Base-by-base conservation (phyloP, 495 filamentous ascomycete genomes). In the Rhypophila decipiens region DNA sequence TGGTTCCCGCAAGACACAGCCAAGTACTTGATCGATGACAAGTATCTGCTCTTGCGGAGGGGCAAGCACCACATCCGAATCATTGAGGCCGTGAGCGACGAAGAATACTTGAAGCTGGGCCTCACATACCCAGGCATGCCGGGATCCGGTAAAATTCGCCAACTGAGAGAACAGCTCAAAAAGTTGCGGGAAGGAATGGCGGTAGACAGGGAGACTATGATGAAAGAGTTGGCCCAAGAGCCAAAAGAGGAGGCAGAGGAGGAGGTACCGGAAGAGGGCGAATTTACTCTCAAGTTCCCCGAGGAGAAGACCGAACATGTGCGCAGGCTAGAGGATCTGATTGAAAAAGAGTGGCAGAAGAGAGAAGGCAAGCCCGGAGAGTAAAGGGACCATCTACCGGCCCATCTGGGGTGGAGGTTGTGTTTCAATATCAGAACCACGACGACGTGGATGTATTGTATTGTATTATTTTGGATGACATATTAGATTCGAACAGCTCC, bases 41-140 rank as follows among this genome's bases (percentile, higher is more conserved):
- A 79, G 33, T 50, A 83, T 4, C 59, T 95, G 36, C 76, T 94
- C 48, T 64, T 95, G 18, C 77, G 88, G 53, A 64, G 78, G 24
- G 88, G 88, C 24, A 95, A 95, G 65, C 85, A 85, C 74, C 90
- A 89, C 58, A 66, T 93, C 27, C 80, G 82, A 42, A 66, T 90
- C 38, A 72, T 94, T 39, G 68, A 83, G 51, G 74, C 95, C 49
- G 70, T 94, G 13, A 73, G 73, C 49, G 86, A 94, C 58, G 75
- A 83, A 47, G 81, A 87, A 41, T 95, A 75, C 62, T 53, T 50
- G 18, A 40, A 41, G 0, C 69, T 60, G 34, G 73, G 72, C 24
- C 22, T 62, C 45, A 56, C 46, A 5, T 79, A 76, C 52, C 63
- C 70, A 2, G 74, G 74, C 27, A 63, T 68, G 52, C 57, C 62